phyloP scores from a whole-genome alignment of 1,284 basidiomycete species.

The Fistulinella cinereoalba region DNA sequence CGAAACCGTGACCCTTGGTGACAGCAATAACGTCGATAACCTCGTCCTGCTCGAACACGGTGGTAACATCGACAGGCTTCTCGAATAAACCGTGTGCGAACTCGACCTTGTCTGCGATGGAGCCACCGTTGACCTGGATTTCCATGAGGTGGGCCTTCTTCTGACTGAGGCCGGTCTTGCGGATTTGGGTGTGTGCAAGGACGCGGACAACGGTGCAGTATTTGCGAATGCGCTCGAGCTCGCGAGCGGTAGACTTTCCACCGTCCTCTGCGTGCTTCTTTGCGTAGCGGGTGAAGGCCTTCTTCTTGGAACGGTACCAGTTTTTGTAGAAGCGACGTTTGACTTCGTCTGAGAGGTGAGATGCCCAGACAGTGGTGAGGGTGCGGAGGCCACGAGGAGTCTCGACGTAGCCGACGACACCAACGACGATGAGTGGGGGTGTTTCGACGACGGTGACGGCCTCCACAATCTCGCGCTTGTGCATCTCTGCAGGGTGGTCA shows the following conservation, averaged over 20 bases:
- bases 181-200: conserved; percentile 97
- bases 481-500: conserved; percentile 74
- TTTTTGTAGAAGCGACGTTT: conserved; percentile 99
- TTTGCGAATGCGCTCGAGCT: conserved; percentile 99
- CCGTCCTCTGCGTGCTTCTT: conserved; percentile 98
- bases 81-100: conserved; percentile 96
- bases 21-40: conserved; percentile 97
- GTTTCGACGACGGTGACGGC: conserved; percentile 97
- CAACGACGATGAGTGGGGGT: conserved; percentile 95
- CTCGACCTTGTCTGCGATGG: conserved; percentile 96
- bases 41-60: conserved; percentile 97
- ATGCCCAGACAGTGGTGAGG: conserved; percentile 82
- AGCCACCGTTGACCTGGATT: conserved; percentile 99
- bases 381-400: conserved; percentile 97
- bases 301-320: conserved; percentile 99
- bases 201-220: conserved; percentile 99
- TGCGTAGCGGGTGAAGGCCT: conserved; percentile 99
- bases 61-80: conserved; percentile 87
- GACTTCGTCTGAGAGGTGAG: conserved; percentile 82
- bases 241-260: conserved; percentile 90
- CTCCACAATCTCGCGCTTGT: conserved; percentile 99
- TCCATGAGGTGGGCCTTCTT: conserved; percentile 99
- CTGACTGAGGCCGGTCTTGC: conserved; percentile 96
- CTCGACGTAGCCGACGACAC: conserved; percentile 99
- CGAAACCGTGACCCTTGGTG: conserved; percentile 99